Base-by-base conservation (phyloP, 352 stramenopile species). In the Pythium brachiatum region DNA sequence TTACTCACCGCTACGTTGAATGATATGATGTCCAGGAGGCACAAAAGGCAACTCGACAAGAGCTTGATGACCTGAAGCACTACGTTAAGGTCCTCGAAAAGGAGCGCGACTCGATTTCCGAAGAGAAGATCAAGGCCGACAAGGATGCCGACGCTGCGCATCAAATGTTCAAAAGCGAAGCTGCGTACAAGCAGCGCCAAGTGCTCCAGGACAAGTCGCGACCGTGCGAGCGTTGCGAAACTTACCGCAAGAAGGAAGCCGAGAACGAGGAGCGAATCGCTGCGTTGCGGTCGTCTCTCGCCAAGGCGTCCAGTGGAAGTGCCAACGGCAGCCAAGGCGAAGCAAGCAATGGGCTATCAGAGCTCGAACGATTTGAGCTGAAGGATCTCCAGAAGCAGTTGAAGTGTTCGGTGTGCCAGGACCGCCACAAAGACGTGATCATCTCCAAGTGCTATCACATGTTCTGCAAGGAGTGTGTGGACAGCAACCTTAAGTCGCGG, bases 361-460 rank as follows among this genome's bases (percentile, higher is more conserved):
- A 93, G 18, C 64, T 94, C 4, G 83, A 93, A 60, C 81, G 81
- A 15, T 88, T 92, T 48, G 86, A 95, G 70, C 71, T 95, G 20
- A 69, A 78, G 29, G 85, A 95, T 66, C 68, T 92, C 58, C 84
- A 88, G 62, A 95, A 95, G 61, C 72, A 88, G 53, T 74, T 95
- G 13, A 89, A 92, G 36, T 95, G 86, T 54, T 92, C 81, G 3
- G 85, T 95, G 38, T 95, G 86, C 58, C 84, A 94, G 52, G 86
- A 95, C 53, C 73, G 79, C 27, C 82, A 79, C 64, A 95, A 95
- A 72, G 75, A 90, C 56, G 86, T 95, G 67, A 89, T 95, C 65
- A 89, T 95, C 61, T 83, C 83, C 60, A 95, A 95, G 72, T 95
- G 86, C 64, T 90, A 78, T 47, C 86, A 95, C 72, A 90, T 95